These are phyloP conservation scores for Naganishia sp. DNA, from an alignment of 1,284 basidiomycete genomes.

Conservation along the genomic window DNA sequence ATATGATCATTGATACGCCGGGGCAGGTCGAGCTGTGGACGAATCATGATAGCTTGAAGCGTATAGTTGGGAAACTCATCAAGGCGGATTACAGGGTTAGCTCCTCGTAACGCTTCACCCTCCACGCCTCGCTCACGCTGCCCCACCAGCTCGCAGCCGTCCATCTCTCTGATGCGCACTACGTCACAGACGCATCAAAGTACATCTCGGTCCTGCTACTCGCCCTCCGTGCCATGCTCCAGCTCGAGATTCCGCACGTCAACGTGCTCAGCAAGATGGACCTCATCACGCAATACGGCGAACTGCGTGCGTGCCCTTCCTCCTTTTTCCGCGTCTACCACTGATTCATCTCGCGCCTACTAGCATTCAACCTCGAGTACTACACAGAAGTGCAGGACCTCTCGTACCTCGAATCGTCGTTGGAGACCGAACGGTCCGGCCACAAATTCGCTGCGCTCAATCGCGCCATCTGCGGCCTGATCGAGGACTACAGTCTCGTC, in stretches of 20 bases:
- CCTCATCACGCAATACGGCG: constrained; percentile 79
- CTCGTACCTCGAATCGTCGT: constrained; percentile 76
- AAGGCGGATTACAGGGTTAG: constrained; percentile 83
- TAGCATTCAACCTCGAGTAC: constrained; percentile 85
- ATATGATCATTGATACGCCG: constrained; percentile 92
- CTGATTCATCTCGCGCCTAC: background rate
- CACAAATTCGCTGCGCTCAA: constrained; percentile 73
- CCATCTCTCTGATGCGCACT: constrained; percentile 93
- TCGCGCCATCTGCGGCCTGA: constrained; percentile 81
- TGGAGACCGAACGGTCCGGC: constrained; percentile 50
- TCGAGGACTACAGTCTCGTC: constrained; percentile 93
- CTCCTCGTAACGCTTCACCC: constrained; percentile 34
- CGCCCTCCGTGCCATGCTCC: constrained; percentile 94
- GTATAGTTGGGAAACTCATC: constrained; percentile 68
- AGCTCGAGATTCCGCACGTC: constrained; percentile 93
- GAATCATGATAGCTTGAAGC: constrained; percentile 85
- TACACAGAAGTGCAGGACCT: constrained; percentile 98
- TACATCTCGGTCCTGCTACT: constrained; percentile 91
- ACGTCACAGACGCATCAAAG: constrained; percentile 93
- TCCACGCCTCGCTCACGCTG: background rate
- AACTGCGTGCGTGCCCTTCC: constrained; percentile 65
- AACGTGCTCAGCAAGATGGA: constrained; percentile 98
- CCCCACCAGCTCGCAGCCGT: constrained; percentile 78
- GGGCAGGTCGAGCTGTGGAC: constrained; percentile 98
- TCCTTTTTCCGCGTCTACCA: background rate